Evolutionary conservation across 345 rosid genomes (phyloP).

Genomic region (Citrus cavaleriei): DNA sequence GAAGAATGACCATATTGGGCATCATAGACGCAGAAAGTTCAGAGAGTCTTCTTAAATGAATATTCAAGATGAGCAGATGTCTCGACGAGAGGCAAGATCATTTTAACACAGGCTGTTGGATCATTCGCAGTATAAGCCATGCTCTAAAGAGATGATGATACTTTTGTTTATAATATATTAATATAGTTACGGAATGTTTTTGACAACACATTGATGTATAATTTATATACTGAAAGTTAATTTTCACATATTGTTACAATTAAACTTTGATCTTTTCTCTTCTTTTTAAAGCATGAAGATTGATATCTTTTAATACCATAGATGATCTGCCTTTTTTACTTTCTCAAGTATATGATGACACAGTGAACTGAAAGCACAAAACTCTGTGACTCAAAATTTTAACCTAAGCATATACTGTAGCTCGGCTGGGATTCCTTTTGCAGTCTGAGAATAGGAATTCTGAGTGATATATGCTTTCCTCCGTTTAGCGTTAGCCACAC

Average conservation of each 20-base stretch:
- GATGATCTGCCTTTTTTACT: neutral
- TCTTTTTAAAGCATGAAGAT: neutral
- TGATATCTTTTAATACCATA: neutral
- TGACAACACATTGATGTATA: neutral
- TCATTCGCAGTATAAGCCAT: conserved; percentile 12
- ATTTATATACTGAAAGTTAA: neutral
- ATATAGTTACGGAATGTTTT: neutral
- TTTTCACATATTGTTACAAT: neutral
- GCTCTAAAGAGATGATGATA: conserved; percentile 1
- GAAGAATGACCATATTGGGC: conserved; percentile 28
- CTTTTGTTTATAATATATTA: neutral
- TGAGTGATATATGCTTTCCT: conserved; percentile 2
- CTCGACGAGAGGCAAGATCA: neutral
- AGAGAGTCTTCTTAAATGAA: conserved; percentile 15
- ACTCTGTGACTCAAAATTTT: neutral
- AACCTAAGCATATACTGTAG: conserved; percentile 15
- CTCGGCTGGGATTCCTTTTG: conserved; percentile 9
- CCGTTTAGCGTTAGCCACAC: neutral
- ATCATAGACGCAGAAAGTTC: conserved; percentile 26
- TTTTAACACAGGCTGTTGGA: conserved; percentile 5
- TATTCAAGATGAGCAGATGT: conserved; percentile 6
- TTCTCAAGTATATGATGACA: conserved; percentile 9
- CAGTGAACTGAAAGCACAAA: conserved; percentile 14
- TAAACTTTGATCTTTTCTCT: neutral
- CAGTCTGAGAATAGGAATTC: conserved; percentile 10